Percentiles rank a stretch among this genome's conserved stretches.
phyloP scores from a whole-genome alignment of 176 grass and related monocot species.

The Eragrostis curvula region DNA sequence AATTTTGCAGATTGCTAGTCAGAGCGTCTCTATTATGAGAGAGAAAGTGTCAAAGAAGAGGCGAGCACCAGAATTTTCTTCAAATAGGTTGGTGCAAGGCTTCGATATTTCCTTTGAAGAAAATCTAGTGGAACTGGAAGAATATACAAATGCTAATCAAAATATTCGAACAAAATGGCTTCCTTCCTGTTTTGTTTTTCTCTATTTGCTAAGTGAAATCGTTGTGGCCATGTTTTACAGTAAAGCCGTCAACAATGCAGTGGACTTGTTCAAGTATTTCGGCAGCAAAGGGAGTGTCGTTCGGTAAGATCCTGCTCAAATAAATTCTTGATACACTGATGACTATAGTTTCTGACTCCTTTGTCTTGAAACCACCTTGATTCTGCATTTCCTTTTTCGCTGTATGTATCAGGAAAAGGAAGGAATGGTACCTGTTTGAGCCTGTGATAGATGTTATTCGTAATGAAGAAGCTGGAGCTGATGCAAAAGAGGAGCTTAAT shows the following conservation, averaged over 20 bases:
- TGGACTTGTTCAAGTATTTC: slow-evolving; percentile 91
- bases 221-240: slow-evolving; percentile 40
- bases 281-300: slow-evolving; percentile 90
- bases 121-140: slow-evolving; percentile 24
- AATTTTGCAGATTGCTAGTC: slow-evolving; percentile 72
- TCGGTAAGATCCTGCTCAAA: slow-evolving; percentile 44
- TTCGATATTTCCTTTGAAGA: slow-evolving; percentile 23
- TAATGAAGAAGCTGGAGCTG: slow-evolving; percentile 64
- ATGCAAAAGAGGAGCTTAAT: slow-evolving; percentile 60
- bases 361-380: not conserved
- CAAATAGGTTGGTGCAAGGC: slow-evolving; percentile 61
- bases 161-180: not conserved
- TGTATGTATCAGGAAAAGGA: slow-evolving; percentile 70
- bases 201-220: slow-evolving; percentile 31
- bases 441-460: slow-evolving; percentile 77
- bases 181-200: not conserved
- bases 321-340: not conserved
- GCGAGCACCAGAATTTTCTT: slow-evolving; percentile 68
- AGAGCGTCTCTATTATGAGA: slow-evolving; percentile 86
- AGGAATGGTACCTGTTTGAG: slow-evolving; percentile 89
- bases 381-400: slow-evolving; percentile 24
- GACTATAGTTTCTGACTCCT: not conserved
- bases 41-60: slow-evolving; percentile 91
- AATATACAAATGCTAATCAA: not conserved
- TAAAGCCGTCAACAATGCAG: slow-evolving; percentile 77